Base-by-base conservation (phyloP, 805 yeast species). In the Yamadazyma nakazawae region DNA sequence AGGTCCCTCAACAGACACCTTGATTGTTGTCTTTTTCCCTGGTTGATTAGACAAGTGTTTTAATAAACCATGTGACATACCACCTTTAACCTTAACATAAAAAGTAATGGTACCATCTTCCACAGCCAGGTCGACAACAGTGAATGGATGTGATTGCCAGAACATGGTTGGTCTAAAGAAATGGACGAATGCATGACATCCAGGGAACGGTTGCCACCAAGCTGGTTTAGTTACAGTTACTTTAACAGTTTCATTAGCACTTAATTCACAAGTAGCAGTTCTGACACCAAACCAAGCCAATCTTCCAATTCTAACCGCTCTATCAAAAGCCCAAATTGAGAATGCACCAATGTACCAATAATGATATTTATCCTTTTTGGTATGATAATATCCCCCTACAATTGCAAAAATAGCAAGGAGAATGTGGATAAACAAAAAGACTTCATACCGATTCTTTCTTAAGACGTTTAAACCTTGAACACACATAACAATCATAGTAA, bases 361-460 rank as follows among this genome's bases (percentile, higher is more conserved):
- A 30, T 49, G 52, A 55, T 44, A 60, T 5, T 56, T 58, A 43
- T 53, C 63, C 54, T 60, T 56, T 26, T 42, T 40, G 48, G 62
- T 58, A 61, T 88, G 96, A 34, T 68, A 66, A 78, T 81, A 85
- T 44, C 78, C 73, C 66, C 82, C 46, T 70, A 84, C 57, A 72
- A 79, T 47, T 69, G 81, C 48, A 69, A 77, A 24, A 5, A 55
- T 59, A 4, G 69, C 72, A 13, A 62, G 53, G 16, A 61, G 42
- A 36, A 66, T 54, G 48, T 63, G 68, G 14, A 42, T 13, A 7
- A 58, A 30, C 16, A 62, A 42, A 43, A 63, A 53, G 32, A 55
- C 17, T 63, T 88, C 54, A 79, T 87, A 49, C 88, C 88, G 37
- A 74, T 86, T 35, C 72, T 82, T 38, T 84, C 88, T 64, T 88